These are phyloP conservation scores for Microdochium paspali DNA, from an alignment of 2,329 filamentous ascomycete genomes.

Conservation along the genomic window DNA sequence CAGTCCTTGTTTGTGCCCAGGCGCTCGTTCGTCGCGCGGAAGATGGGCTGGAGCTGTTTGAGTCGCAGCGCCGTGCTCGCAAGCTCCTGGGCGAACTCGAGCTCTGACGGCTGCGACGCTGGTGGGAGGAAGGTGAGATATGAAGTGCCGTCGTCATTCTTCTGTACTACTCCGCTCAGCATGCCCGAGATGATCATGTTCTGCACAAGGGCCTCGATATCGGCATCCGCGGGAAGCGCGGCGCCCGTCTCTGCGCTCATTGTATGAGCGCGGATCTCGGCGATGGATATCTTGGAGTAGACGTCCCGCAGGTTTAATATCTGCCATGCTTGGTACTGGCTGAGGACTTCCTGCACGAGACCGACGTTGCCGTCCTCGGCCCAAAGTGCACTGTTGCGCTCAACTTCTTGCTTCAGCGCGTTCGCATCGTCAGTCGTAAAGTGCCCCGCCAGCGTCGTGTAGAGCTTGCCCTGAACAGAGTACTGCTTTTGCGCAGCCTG, in stretches of 20 bases:
- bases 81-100: conserved; percentile 38
- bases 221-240: conserved; percentile 28
- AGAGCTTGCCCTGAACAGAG: conserved; percentile 53
- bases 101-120: conserved; percentile 34
- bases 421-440: conserved; percentile 50
- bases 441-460: conserved; percentile 57
- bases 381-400: conserved; percentile 51
- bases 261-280: conserved; percentile 40
- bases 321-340: conserved; percentile 66
- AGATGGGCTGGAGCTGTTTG: conserved; percentile 33
- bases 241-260: conserved; percentile 43
- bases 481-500: conserved; percentile 30
- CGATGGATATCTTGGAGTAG: conserved; percentile 52
- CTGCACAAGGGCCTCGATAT: conserved; percentile 36
- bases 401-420: conserved; percentile 54
- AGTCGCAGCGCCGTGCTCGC: conserved; percentile 30
- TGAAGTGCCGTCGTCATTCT: conserved; percentile 28
- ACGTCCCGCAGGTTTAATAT: conserved; percentile 64
- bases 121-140: conserved; percentile 42
- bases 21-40: conserved; percentile 42
- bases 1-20: conserved; percentile 48
- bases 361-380: conserved; percentile 61
- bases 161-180: conserved; percentile 42
- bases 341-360: conserved; percentile 59
- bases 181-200: conserved; percentile 47